phyloP scores from a whole-genome alignment of 805 yeast genomes.

The Pichia kluyveri region DNA sequence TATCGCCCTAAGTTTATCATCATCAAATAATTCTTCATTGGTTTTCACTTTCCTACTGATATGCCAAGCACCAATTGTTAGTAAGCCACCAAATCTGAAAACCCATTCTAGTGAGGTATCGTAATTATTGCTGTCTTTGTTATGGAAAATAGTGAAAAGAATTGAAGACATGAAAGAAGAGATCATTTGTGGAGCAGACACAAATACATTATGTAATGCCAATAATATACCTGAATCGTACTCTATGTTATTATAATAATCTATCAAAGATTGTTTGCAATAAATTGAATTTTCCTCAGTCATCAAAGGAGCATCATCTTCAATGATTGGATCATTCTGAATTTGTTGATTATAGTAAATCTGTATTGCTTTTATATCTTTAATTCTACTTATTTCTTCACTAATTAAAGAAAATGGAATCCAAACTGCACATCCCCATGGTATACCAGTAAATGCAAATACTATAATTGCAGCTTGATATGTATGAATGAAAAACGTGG shows the following conservation, averaged over 20 bases:
- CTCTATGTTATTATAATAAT: constrained; percentile 32
- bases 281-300: constrained; percentile 10
- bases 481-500: constrained; percentile 36
- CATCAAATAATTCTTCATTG: constrained; percentile 28
- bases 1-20: constrained; percentile 19
- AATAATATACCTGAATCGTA: constrained; percentile 48
- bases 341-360: constrained; percentile 14
- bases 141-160: constrained; percentile 32
- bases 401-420: constrained; percentile 57
- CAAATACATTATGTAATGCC: constrained; percentile 51
- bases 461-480: constrained; percentile 37
- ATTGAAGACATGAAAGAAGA: constrained; percentile 41
- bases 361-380: constrained; percentile 33
- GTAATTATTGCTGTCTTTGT: constrained; percentile 17
- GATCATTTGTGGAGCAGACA: constrained; percentile 48
- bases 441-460: constrained; percentile 46
- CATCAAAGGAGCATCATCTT: constrained; percentile 5
- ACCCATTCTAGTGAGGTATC: constrained; percentile 48
- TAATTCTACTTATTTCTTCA: constrained; percentile 45
- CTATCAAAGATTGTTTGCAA: constrained; percentile 15
- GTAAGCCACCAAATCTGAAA: constrained; percentile 45
- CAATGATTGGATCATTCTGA: constrained; percentile 1
- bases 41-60: constrained; percentile 35
- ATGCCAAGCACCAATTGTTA: constrained; percentile 37
- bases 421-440: constrained; percentile 64